These are phyloP conservation scores for Neurospora tetrasperma DNA, from an alignment of 495 filamentous ascomycete genomes.

Conservation along the genomic window DNA sequence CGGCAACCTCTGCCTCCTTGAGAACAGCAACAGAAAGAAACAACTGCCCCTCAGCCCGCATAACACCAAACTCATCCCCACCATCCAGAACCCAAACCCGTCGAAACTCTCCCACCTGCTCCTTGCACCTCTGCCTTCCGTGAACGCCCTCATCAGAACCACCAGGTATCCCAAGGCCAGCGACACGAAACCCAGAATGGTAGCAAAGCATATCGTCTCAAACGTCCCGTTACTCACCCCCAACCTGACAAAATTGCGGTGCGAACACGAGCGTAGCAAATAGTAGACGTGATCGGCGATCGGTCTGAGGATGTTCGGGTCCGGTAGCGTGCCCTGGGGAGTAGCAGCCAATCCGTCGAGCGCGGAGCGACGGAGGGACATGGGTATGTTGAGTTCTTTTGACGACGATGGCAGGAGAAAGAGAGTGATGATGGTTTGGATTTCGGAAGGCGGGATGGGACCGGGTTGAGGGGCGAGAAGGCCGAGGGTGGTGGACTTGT, in stretches of 20 bases:
- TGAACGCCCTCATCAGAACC: constrained; percentile 23
- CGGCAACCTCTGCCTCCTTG: constrained; percentile 28
- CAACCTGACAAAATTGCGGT: constrained; percentile 40
- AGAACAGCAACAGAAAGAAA: constrained; percentile 34
- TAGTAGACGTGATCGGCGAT: constrained; percentile 34
- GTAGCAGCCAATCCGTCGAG: constrained; percentile 16
- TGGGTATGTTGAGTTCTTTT: constrained; percentile 35
- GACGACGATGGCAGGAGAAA: constrained; percentile 26
- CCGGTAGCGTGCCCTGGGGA: constrained; percentile 7
- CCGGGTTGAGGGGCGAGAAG: constrained; percentile 1
- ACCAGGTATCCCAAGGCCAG: constrained; percentile 24
- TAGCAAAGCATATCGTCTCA: constrained; percentile 33
- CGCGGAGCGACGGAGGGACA: constrained; percentile 20
- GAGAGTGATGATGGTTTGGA: constrained; percentile 26
- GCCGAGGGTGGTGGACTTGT: constrained; percentile 2
- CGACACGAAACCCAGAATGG: constrained; percentile 24
- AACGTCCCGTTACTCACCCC: constrained; percentile 36
- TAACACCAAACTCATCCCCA: constrained; percentile 27
- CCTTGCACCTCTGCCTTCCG: constrained; percentile 21
- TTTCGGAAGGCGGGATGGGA: constrained; percentile 17
- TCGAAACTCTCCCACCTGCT: constrained; percentile 27
- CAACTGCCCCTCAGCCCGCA: constrained; percentile 29
- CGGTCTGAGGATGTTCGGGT: constrained; percentile 21
- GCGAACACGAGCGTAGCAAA: constrained; percentile 40
- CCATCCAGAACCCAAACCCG: constrained; percentile 32